These are phyloP conservation scores for Candida loeiensis DNA, from an alignment of 805 yeast genomes.

Conservation along the genomic window DNA sequence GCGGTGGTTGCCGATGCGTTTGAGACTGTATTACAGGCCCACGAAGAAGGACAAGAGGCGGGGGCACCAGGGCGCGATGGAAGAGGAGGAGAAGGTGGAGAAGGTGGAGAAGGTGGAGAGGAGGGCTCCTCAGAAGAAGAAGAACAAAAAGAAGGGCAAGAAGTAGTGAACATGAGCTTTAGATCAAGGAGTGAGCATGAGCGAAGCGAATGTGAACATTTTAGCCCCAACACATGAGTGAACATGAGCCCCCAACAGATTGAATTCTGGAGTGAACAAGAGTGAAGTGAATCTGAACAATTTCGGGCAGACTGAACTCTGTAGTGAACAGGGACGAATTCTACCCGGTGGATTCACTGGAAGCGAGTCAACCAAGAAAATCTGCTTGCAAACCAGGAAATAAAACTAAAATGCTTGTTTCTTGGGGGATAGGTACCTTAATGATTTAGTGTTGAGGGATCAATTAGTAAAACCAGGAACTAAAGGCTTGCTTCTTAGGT, in stretches of 20 bases:
- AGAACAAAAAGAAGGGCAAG: slow-evolving; percentile 16
- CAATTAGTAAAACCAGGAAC: neutral
- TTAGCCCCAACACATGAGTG: too few relatives aligned
- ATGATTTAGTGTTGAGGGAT: too few relatives aligned
- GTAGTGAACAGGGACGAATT: too few relatives aligned
- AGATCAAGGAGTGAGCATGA: neutral
- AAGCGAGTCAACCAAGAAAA: neutral
- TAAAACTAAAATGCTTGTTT: too few relatives aligned
- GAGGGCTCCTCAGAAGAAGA: slow-evolving; percentile 9
- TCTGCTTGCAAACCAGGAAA: too few relatives aligned
- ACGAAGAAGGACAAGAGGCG: slow-evolving; percentile 53
- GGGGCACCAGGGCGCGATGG: slow-evolving; percentile 17
- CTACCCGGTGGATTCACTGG: too few relatives aligned
- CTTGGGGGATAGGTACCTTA: too few relatives aligned
- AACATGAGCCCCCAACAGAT: too few relatives aligned
- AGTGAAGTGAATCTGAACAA: too few relatives aligned
- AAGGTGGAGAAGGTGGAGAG: neutral
- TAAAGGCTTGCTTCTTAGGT: neutral
- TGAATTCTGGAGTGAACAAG: too few relatives aligned
- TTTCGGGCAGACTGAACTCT: too few relatives aligned
- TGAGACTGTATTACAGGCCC: slow-evolving; percentile 79
- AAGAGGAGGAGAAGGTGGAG: slow-evolving; percentile 3
- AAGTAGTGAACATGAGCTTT: too few relatives aligned
- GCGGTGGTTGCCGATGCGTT: slow-evolving; percentile 89
- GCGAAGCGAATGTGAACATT: neutral